Base-by-base conservation (phyloP, 164 flowering plant species). In the Amborella trichopoda region DNA sequence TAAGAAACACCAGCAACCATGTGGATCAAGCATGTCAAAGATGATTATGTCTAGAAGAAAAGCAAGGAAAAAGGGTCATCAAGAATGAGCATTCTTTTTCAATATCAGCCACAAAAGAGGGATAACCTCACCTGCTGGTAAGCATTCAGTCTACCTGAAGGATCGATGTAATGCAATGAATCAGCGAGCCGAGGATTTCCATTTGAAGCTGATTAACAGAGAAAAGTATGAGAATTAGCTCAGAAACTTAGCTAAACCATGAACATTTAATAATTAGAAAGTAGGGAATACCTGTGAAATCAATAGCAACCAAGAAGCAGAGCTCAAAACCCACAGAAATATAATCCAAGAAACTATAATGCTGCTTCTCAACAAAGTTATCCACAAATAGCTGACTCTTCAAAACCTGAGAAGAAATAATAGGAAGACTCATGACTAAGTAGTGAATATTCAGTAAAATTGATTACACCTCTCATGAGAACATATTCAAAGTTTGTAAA, bases 221-320 rank as follows among this genome's bases (percentile, higher is more conserved):
- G 16, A 6, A 36, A 25, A 10, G 22, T 34, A 12, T 40, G 26
- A 45, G 23, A 23, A 57, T 60, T 30, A 33, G 40, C n/a, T 6
- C 39, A 43, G 14, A 28, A 45, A 19, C 38, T 43, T 20, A 52
- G 19, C 5, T 11, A 32, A 27, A 41, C 23, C 23, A 45, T 6
- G 14, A 38, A 9, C 28, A 33, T 33, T 41, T 24, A 11, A 4
- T 23, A 26, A 21, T 40, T n/a, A 30, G 4, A 20, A 43, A 8
- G 25, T 10, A 22, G n/a, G 12, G 6, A 19, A 11, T 63, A 91
- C 99, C 95, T 4, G 99, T 91, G 55, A 91, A 91, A 68, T 91
- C 96, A 58, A 87, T 73, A 33, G 96, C 99, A 55, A 87, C 99
- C 90, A 87, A 80, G 50, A 87, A 91, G 56, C 77, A 83, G 12